Base-by-base conservation (phyloP, 352 stramenopile genomes). In the Globisporangium paddicum region DNA sequence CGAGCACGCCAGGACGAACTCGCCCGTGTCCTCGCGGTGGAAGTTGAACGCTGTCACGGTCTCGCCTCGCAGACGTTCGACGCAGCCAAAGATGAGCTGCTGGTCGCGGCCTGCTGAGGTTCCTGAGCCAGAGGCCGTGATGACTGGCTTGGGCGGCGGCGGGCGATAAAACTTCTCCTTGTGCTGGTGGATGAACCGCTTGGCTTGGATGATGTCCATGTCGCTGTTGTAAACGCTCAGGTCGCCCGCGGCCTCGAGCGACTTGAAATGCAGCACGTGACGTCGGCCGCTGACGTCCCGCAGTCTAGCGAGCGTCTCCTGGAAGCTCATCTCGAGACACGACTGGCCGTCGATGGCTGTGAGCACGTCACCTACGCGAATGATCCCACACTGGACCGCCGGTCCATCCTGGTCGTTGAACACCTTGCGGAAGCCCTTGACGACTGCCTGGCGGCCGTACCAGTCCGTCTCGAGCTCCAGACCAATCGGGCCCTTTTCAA, bases 21-120 rank as follows among this genome's bases (percentile, higher is more conserved):
- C 82, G 42, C 85, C 83, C 25, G 83, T 94, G 64, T 90, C 79
- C 56, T 94, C 82, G 14, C 71, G 73, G 37, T 95, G 80, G 45
- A 95, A 85, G 62, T 95, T 89, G 47, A 94, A 89, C 44, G 87
- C 73, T 19, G 84, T 94, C n/a, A 94, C 77, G n/a, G 74, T 75
- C 19, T 90, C 75, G 4, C 87, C 86, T 26, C 69, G 64, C 16
- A 89, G 71, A 11, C 87, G 72, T 60, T 92, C 76, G 19, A 96
- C 56, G 60, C 77, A 93, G 13, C 86, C 83, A 23, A 83, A 70
- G 38, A 91, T 67, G 18, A 89, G 63, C 28, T 81, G 47, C 28
- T 21, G 28, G 25, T 53, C 30, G 25, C 38, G 16, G 16, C 38
- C 21, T 16, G 53, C 21, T 68, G 53, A 26, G 69, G 60, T 18